These are phyloP conservation scores for Luzula sylvatica DNA, from an alignment of 176 grass and related monocot genomes.

Conservation along the genomic window DNA sequence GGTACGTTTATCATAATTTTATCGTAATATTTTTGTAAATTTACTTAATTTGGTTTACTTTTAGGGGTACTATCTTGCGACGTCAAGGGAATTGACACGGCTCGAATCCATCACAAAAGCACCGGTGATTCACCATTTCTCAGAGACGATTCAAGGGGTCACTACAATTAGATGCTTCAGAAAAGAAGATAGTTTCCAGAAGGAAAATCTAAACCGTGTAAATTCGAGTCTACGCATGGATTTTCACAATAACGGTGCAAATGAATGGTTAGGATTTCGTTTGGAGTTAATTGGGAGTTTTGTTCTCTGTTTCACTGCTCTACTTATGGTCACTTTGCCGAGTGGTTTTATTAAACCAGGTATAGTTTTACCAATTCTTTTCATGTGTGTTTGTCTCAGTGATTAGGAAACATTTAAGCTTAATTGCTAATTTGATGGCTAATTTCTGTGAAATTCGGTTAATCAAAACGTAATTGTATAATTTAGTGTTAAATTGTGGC, in stretches of 20 bases:
- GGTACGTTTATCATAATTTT: constrained; percentile 32
- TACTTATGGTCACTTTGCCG: constrained; percentile 89
- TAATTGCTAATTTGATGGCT: not conserved
- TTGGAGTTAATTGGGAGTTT: constrained; percentile 74
- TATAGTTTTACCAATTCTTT: constrained; percentile 5
- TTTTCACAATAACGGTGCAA: constrained; percentile 95
- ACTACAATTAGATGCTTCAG: constrained; percentile 88
- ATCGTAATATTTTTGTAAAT: not conserved
- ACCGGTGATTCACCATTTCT: constrained; percentile 98
- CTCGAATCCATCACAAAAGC: constrained; percentile 97
- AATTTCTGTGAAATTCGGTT: not conserved
- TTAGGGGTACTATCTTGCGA: constrained; percentile 70
- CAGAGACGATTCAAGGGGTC: constrained; percentile 88
- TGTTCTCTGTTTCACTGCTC: constrained; percentile 69
- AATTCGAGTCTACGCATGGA: constrained; percentile 94
- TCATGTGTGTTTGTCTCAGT: not conserved
- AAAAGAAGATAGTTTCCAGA: constrained; percentile 51
- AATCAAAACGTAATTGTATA: not conserved
- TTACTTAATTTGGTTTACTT: not conserved
- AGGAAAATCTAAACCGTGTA: constrained; percentile 69
- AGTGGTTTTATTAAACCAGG: constrained; percentile 60
- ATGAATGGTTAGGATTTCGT: constrained; percentile 90
- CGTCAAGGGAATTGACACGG: constrained; percentile 85
- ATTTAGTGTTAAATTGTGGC: not conserved
- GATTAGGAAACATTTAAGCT: not conserved